Evolutionary conservation across 2,329 filamentous ascomycete species (phyloP).

Genomic region (Fusarium hainanense): DNA sequence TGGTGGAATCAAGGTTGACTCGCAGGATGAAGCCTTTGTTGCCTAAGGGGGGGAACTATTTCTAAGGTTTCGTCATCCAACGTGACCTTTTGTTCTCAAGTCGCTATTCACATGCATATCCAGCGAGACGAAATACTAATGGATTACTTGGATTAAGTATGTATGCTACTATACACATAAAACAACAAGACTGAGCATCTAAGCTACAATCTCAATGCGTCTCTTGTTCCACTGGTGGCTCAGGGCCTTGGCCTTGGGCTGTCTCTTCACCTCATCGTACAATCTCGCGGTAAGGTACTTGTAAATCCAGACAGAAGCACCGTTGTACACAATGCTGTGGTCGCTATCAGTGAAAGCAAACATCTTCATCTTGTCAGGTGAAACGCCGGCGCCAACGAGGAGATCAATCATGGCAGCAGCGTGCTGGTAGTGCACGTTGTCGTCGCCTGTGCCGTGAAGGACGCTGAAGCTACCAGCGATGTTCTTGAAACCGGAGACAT

Average conservation of each 20-base stretch:
- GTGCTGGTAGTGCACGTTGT: slow-evolving; percentile 79
- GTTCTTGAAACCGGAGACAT: slow-evolving; percentile 69
- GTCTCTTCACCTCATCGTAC: slow-evolving; percentile 70
- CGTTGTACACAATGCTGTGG: slow-evolving; percentile 70
- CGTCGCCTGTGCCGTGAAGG: slow-evolving; percentile 74
- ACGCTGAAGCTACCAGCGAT: slow-evolving; percentile 70
- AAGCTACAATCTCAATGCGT: slow-evolving; percentile 3
- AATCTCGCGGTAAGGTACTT: slow-evolving; percentile 70
- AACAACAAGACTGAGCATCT: fast-evolving
- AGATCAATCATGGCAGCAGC: slow-evolving; percentile 70
- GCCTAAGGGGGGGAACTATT: neutral
- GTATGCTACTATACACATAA: neutral
- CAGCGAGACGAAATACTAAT: fast-evolving
- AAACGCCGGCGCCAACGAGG: slow-evolving; percentile 68
- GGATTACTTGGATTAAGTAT: neutral
- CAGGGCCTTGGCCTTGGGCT: slow-evolving; percentile 50
- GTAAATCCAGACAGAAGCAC: slow-evolving; percentile 67
- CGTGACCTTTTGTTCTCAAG: neutral
- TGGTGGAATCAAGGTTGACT: neutral
- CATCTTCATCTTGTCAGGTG: slow-evolving; percentile 70
- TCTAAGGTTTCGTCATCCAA: fast-evolving
- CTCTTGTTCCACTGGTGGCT: slow-evolving; percentile 52
- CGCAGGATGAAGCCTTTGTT: fast-evolving
- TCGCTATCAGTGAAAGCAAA: slow-evolving; percentile 74
- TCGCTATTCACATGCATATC: neutral